Conservation (phyloP, 805 yeast genomes). For the Schwanniomyces yamadae region DNA sequence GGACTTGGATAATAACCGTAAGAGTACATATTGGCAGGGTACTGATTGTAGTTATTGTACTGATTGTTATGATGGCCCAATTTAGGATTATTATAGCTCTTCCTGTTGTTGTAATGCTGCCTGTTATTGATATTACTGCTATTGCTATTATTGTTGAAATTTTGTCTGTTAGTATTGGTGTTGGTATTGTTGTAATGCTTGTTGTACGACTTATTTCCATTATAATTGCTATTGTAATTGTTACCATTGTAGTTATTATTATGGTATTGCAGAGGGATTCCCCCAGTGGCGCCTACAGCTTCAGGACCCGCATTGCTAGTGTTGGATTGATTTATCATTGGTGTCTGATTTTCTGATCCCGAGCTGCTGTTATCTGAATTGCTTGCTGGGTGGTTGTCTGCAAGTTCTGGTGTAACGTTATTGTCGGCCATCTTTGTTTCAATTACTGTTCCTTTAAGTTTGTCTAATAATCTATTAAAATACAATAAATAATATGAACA, state of each 20-base stretch:
- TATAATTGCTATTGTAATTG: conserved; percentile 7
- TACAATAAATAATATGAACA: conserved; percentile 2
- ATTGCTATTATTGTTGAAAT: conserved; percentile 13
- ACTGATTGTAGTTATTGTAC: conserved; percentile 20
- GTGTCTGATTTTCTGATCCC: background rate
- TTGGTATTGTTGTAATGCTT: conserved; percentile 13
- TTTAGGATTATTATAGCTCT: conserved; percentile 16
- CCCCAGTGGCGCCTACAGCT: conserved; percentile 1
- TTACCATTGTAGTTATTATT: conserved; percentile 7
- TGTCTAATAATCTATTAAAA: background rate
- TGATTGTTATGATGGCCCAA: conserved; percentile 18
- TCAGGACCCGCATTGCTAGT: too few species aligned
- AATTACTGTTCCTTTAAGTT: background rate
- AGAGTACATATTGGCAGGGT: conserved; percentile 24
- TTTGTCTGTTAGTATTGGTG: background rate
- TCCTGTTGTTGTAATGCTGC: conserved; percentile 12
- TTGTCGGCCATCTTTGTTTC: conserved; percentile 15
- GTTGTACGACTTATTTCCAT: conserved; percentile 9
- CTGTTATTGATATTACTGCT: conserved; percentile 12
- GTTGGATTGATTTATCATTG: conserved; percentile 1
- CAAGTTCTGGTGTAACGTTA: conserved; percentile 10
- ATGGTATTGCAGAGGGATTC: conserved; percentile 2
- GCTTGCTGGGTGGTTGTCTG: conserved; percentile 1
- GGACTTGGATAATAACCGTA: conserved; percentile 27
- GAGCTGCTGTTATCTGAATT: conserved; percentile 1